Conservation (phyloP, 805 yeast species). For the Maudiozyma saulgeensis region DNA sequence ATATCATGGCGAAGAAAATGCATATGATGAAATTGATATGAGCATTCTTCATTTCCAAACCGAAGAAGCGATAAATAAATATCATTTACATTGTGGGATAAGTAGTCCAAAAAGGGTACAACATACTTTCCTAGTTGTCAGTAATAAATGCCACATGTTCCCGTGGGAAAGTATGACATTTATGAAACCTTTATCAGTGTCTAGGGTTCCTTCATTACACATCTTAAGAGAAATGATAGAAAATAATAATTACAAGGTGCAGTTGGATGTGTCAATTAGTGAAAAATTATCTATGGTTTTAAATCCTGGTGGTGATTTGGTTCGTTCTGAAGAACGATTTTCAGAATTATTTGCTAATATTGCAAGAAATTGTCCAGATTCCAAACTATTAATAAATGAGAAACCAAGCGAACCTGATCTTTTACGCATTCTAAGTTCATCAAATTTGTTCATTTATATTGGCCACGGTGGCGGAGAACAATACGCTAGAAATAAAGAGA, state of each 20-base stretch:
- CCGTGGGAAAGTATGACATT: constrained; percentile 86
- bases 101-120: constrained; percentile 10
- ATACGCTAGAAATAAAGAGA: constrained; percentile 47
- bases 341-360: constrained; percentile 32
- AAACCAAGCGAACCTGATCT: constrained; percentile 53
- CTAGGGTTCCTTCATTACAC: constrained; percentile 65
- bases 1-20: constrained; percentile 55
- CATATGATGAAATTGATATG: constrained; percentile 56
- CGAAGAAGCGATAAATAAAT: constrained; percentile 37
- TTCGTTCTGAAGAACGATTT: constrained; percentile 53
- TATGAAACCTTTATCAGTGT: constrained; percentile 45
- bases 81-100: constrained; percentile 1
- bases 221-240: constrained; percentile 32
- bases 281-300: constrained; percentile 50
- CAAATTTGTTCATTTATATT: constrained; percentile 58
- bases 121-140: constrained; percentile 65
- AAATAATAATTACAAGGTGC: constrained; percentile 3
- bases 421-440: constrained; percentile 31
- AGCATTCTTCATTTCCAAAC: constrained; percentile 45
- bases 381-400: constrained; percentile 46
- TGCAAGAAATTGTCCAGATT: constrained; percentile 27
- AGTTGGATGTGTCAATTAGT: constrained; percentile 16
- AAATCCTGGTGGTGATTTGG: constrained; percentile 76
- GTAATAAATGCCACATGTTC: constrained; percentile 52
- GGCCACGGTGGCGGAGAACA: constrained; percentile 99